Conservation (phyloP, 208 protist species). For the Acanthamoeba quina region DNA sequence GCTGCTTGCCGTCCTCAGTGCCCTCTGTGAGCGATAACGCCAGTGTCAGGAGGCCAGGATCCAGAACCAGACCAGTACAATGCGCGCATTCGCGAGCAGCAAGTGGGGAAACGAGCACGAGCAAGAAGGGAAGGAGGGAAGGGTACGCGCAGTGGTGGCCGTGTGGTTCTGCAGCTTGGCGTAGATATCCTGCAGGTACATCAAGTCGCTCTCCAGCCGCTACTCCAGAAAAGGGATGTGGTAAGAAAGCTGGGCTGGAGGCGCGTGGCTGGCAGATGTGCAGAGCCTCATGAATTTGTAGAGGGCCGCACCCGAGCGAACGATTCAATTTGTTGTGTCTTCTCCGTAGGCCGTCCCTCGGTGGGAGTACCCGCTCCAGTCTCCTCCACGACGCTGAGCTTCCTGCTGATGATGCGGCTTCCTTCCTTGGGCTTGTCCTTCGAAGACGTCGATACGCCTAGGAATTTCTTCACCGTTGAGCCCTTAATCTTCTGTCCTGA, state of each 20-base stretch:
- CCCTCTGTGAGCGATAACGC: not conserved
- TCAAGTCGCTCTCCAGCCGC: not conserved
- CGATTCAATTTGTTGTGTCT: constrained; percentile 25
- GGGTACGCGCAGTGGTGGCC: constrained; percentile 34
- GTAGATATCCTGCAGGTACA: constrained; percentile 42
- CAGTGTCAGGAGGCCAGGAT: not conserved
- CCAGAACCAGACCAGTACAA: not conserved
- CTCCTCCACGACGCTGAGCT: not conserved
- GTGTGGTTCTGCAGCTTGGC: constrained; percentile 40
- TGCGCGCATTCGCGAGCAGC: not conserved
- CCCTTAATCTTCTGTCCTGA: constrained; percentile 25
- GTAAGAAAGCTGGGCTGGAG: not conserved
- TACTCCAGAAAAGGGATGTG: not conserved
- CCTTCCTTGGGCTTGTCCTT: not conserved
- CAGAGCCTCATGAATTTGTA: not conserved
- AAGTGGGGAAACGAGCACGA: not conserved
- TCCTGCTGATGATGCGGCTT: not conserved
- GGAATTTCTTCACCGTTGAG: constrained; percentile 54
- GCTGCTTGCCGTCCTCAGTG: not conserved
- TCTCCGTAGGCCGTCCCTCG: not conserved
- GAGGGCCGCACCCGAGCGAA: not conserved
- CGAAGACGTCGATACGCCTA: constrained; percentile 6
- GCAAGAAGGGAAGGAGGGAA: not conserved
- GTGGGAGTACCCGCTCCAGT: not conserved
- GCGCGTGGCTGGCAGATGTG: not conserved